Evolutionary conservation across 352 stramenopile genomes (phyloP).

Genomic region (Phytopythium mirpurense): DNA sequence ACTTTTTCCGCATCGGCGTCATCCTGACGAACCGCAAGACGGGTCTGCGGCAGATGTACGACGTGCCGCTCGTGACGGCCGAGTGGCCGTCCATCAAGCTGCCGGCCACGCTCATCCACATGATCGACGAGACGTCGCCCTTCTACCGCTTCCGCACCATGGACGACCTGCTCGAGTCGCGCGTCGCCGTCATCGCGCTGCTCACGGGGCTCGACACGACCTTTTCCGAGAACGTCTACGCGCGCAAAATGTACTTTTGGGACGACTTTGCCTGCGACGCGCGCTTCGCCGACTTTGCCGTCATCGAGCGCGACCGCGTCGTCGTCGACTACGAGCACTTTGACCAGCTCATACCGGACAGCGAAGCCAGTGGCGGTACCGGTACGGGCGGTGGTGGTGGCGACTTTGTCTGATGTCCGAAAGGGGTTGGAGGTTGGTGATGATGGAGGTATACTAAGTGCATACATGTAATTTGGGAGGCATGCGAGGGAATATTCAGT

Average conservation of each 20-base stretch:
- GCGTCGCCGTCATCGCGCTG: slow-evolving; percentile 71
- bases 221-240: slow-evolving; percentile 83
- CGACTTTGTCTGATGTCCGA: slow-evolving; percentile 14
- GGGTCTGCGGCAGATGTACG: slow-evolving; percentile 73
- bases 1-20: slow-evolving; percentile 79
- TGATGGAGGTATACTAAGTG: neutral
- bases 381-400: slow-evolving; percentile 10
- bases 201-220: slow-evolving; percentile 82
- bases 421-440: neutral
- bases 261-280: slow-evolving; percentile 81
- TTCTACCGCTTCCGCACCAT: slow-evolving; percentile 75
- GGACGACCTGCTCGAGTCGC: slow-evolving; percentile 64
- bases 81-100: slow-evolving; percentile 84
- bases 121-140: slow-evolving; percentile 73
- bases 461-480: neutral
- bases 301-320: slow-evolving; percentile 59
- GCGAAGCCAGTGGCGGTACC: slow-evolving; percentile 15
- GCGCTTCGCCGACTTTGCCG: slow-evolving; percentile 73
- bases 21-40: slow-evolving; percentile 83
- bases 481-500: too few relatives aligned
- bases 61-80: slow-evolving; percentile 70
- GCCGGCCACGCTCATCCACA: slow-evolving; percentile 75
- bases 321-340: slow-evolving; percentile 69
- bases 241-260: slow-evolving; percentile 87
- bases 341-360: slow-evolving; percentile 39